A percentile compares a stretch with the other conserved stretches of the same genome.
These are phyloP conservation scores for Gautieria morchelliformis DNA, from an alignment of 768 basidiomycete genomes.

Conservation along the genomic window DNA sequence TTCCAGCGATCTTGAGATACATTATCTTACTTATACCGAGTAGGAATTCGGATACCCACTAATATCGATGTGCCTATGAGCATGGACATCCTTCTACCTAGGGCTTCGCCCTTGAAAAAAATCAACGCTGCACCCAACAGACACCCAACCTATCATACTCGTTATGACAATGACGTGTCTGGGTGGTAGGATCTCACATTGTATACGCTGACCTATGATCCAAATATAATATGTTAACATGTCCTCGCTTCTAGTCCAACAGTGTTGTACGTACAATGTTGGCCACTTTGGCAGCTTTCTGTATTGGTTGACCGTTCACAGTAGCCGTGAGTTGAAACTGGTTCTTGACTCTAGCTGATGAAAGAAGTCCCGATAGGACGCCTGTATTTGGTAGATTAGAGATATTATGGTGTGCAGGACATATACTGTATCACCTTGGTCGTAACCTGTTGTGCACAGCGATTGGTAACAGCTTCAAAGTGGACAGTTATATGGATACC, in stretches of 20 bases:
- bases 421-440: neutral
- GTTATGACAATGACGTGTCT: neutral
- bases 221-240: no score
- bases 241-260: no score
- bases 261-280: neutral
- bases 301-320: conserved; percentile 2
- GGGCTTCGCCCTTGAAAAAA: conserved; percentile 1
- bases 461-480: neutral
- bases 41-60: neutral
- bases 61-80: conserved; percentile 5
- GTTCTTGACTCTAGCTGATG: neutral
- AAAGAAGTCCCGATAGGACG: conserved; percentile 3
- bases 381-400: neutral
- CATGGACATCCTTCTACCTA: conserved; percentile 4
- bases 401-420: neutral
- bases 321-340: conserved; percentile 2
- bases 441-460: neutral
- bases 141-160: neutral
- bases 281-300: conserved; percentile 8
- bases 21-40: neutral
- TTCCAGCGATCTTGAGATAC: conserved; percentile 2
- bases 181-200: neutral
- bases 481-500: neutral
- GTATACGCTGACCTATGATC: conserved; percentile 6
- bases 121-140: conserved; percentile 8